Base-by-base conservation (phyloP, 805 yeast species). In the Priceomyces castillae region DNA sequence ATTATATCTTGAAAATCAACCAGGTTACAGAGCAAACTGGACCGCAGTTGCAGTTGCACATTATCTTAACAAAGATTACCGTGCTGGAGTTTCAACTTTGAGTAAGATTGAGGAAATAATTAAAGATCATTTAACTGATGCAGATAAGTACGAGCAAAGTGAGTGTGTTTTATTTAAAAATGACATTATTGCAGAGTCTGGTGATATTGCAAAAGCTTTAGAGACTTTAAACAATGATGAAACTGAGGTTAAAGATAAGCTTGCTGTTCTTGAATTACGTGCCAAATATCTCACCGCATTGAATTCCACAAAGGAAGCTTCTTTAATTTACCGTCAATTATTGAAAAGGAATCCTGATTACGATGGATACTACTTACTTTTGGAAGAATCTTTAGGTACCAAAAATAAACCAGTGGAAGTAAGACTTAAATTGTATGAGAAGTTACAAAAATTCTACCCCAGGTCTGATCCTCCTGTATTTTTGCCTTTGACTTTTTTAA, bases 21-120 rank as follows among this genome's bases (percentile, higher is more conserved):
- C 94, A 9, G 95, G 95, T 0, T 86, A 80, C 59, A 77, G 97
- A 50, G 90, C 92, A 48, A 86, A 88, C 58, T 90, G 97, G 96
- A 86, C 95, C 1, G 83, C 84, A 0, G 73, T 86, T 40, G 96
- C 96, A 1, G 74, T 89, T 34, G 96, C 97, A 1, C 88, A 85
- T 58, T 87, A 86, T 61, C 71, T 90, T 58, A 79, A 78, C 59
- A 76, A 78, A 19, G 87, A 90, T 56, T 77, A 73, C 56, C 71
- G 69, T 30, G 79, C 78, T 18, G 92, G 96, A 5, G 82, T 83
- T 43, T 77, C 77, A 43, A 86, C 92, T 1, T 74, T 90, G 53
- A 58, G 77, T 16, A 82, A 85, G 54, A 88, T 87, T 54, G 97
- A 92, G 61, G 82, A 78, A 23, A 67, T 87, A 25, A 79, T 89